Evolutionary conservation across 306 rosid genomes (phyloP), one percentile per base, ranked within the genome.

Genomic region (Acacia melanoxylon): DNA sequence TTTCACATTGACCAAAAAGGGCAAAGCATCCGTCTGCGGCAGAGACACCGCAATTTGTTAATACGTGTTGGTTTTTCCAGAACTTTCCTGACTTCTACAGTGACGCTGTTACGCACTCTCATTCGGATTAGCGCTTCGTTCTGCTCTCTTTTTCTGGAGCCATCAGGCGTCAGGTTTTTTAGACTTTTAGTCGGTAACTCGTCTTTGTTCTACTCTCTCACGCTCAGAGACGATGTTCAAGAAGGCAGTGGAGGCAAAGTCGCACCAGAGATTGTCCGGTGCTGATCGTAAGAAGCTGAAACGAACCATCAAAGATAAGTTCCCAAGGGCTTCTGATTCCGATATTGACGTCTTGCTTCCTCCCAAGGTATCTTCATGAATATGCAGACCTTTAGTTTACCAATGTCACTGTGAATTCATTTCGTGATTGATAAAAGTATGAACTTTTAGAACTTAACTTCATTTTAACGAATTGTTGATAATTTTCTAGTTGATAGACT

Each of bases 221-320:
- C 10, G 11, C 5, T 31, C 2, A 56, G 56, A 62, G 78, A 89
- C 14, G 33, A 91, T 95, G 99, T 93, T 95, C 87, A 95, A 95
- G 97, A 95, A 95, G 95, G 92, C 90, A 74, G 89, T 88, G 68
- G 98, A 95, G 76, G 88, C 93, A 10, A 92, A 86, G 87, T 87
- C 92, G 22, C 99, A 93, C 81, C 99, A 95, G 84, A 88, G 99
- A 45, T 68, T 93, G n/a, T 95, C 99, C 0, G 99, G 99, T 74
- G 98, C 97, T 13, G 99, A 95, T 78, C 82, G 85, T 41, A 95
- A 95, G 86, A 95, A 93, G 89, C 92, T 95, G 0, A 89, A 79
- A 75, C 88, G 99, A 78, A 88, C 80, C 77, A 24, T 91, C 75
- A 90, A 82, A 45, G 92, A 89, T 5, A 91, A 88, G 67, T 93